Conservation (phyloP, 306 rosid species). For the Cucumis melo region DNA sequence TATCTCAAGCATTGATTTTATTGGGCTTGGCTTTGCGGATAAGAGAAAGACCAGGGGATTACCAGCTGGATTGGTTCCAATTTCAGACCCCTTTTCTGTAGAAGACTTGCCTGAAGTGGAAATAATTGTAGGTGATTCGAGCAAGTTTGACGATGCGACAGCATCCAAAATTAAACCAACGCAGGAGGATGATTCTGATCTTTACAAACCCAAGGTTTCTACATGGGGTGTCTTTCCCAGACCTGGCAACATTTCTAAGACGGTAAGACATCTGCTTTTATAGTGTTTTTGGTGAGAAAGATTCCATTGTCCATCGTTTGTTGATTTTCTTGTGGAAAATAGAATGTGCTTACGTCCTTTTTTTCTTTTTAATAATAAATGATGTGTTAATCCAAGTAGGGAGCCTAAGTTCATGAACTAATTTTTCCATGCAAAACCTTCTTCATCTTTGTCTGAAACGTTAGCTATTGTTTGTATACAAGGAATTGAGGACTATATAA, state of each 20-base stretch:
- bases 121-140: conserved; percentile 59
- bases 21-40: conserved; percentile 75
- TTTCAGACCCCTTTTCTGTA: conserved; percentile 41
- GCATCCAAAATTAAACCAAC: conserved; percentile 19
- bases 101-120: conserved; percentile 59
- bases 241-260: conserved; percentile 71
- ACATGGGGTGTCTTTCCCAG: conserved; percentile 97
- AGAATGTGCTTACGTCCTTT: not conserved
- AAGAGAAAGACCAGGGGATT: conserved; percentile 49
- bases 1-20: conserved; percentile 65
- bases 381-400: not conserved
- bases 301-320: not conserved
- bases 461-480: not conserved
- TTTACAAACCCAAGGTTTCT: conserved; percentile 84
- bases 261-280: conserved; percentile 22
- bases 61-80: conserved; percentile 75
- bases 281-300: not conserved
- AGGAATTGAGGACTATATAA: not conserved
- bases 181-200: conserved; percentile 31
- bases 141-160: conserved; percentile 31
- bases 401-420: not conserved
- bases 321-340: not conserved
- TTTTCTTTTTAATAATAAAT: not conserved
- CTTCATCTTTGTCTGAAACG: not conserved
- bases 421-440: not conserved